Base-by-base conservation (phyloP, 768 basidiomycete species). In the Cyclocybe cylindracea region DNA sequence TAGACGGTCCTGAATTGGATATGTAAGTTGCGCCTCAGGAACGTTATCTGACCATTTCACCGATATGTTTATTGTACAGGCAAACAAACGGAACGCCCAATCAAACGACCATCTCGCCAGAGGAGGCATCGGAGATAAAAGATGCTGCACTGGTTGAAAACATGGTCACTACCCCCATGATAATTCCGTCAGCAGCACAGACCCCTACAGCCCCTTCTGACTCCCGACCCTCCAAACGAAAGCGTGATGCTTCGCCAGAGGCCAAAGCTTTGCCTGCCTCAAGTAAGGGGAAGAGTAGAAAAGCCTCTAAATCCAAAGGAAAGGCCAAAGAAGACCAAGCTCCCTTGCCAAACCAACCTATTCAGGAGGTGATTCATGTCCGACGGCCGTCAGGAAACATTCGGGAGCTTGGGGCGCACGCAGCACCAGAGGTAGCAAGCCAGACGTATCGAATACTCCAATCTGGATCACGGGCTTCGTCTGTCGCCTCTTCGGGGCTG, bases 381-480 rank as follows among this genome's bases (percentile, higher is more conserved):
- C 63, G 61, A 45, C 63, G 55, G 51, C 61, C 50, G 10, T 66
- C 67, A 42, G 66, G 64, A 34, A 32, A 9, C 33, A 44, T 13
- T 24, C 46, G 5, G 48, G 55, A 11, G 18, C 36, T 13, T 59
- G 51, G 13, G 48, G 39, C 10, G 39, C 51, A n/a, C 47, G 49
- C 11, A 51, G 53, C 3, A 46, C 55, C 13, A 49, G 41, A 29
- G 47, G 48, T 39, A 44, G 44, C 34, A 46, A 58, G 57, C 42
- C 50, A 49, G 13, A 70, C 74, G 3, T 66, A 66, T 38, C 67
- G 66, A 39, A 55, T 75, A 46, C 66, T 78, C 7, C 58, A 69
- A 13, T 67, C 72, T 34, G 31, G 34, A 14, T 82, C 80, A 18
- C 69, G 74, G 31, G 65, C 79, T 8, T 79, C 81, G 5, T 84